Evolutionary conservation across 2,329 filamentous ascomycete genomes (phyloP).

Genomic region (Nemania sp.): DNA sequence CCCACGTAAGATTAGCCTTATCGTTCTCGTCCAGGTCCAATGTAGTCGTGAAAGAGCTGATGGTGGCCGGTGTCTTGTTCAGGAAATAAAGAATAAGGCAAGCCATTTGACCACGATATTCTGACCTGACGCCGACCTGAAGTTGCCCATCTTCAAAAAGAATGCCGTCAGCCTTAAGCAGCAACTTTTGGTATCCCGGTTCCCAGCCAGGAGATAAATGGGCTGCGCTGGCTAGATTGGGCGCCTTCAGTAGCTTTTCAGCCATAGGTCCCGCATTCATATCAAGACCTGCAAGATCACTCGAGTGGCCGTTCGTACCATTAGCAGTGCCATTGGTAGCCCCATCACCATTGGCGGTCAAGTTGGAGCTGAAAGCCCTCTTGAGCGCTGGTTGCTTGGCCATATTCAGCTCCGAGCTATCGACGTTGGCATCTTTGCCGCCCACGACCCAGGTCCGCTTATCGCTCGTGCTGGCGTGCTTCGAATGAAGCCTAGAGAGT

Average conservation of each 20-base stretch:
- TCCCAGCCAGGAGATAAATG: constrained; percentile 97
- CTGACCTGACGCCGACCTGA: constrained; percentile 87
- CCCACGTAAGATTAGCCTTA: constrained; percentile 72
- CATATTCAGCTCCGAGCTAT: constrained; percentile 77
- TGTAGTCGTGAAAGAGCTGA: constrained; percentile 92
- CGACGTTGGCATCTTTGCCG: constrained; percentile 88
- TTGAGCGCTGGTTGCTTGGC: constrained; percentile 81
- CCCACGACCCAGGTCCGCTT: constrained; percentile 98
- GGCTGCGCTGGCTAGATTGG: constrained; percentile 88
- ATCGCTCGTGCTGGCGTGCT: constrained; percentile 89
- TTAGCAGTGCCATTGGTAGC: constrained; percentile 49
- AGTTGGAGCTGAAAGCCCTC: constrained; percentile 75
- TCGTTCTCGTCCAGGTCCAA: constrained; percentile 76
- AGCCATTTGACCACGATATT: constrained; percentile 94
- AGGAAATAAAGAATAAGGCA: constrained; percentile 95
- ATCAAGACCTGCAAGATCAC: constrained; percentile 82
- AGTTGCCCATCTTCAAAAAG: constrained; percentile 95
- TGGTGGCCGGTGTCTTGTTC: constrained; percentile 84
- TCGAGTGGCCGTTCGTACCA: constrained; percentile 54
- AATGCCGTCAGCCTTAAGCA: constrained; percentile 80
- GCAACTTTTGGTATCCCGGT: constrained; percentile 79
- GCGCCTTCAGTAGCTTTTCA: constrained; percentile 63
- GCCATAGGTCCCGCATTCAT: constrained; percentile 65
- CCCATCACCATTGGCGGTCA: constrained; percentile 52
- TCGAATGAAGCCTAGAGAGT: constrained; percentile 89